Conservation (phyloP, 352 stramenopile genomes). For the Globisporangium paddicum region DNA sequence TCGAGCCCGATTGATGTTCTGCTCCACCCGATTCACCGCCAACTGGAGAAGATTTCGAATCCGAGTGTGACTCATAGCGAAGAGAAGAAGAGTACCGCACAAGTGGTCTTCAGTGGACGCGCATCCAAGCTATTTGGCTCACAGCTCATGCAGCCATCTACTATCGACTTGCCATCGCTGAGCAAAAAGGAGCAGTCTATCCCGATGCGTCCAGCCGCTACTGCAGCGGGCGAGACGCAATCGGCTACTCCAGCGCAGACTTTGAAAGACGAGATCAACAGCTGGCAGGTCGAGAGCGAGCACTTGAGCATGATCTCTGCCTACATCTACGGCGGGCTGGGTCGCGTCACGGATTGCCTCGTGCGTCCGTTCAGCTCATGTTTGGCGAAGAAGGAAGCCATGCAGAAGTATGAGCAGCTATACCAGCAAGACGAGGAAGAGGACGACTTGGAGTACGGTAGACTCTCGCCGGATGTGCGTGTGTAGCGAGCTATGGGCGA, state of each 20-base stretch:
- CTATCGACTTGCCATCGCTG: slow-evolving; percentile 36
- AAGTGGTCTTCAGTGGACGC: slow-evolving; percentile 63
- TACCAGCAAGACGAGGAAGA: slow-evolving; percentile 14
- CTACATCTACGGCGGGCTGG: background rate
- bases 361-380: slow-evolving; percentile 11
- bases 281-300: slow-evolving; percentile 28
- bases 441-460: slow-evolving; percentile 8
- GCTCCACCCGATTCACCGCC: slow-evolving; percentile 36
- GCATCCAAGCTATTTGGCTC: slow-evolving; percentile 74
- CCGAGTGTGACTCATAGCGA: slow-evolving; percentile 18
- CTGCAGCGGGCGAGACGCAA: slow-evolving; percentile 22
- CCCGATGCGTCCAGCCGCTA: slow-evolving; percentile 1
- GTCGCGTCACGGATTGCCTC: slow-evolving; percentile 5
- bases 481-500: background rate
- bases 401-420: slow-evolving; percentile 16
- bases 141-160: slow-evolving; percentile 56
- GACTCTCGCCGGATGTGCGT: slow-evolving; percentile 1
- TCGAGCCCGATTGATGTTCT: slow-evolving; percentile 22
- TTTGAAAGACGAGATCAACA: slow-evolving; percentile 40
- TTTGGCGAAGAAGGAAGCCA: slow-evolving; percentile 8
- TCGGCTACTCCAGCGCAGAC: slow-evolving; percentile 19
- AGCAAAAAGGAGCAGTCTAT: slow-evolving; percentile 18
- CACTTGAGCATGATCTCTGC: slow-evolving; percentile 1
- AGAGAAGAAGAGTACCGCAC: slow-evolving; percentile 25
- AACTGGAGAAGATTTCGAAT: slow-evolving; percentile 38